Evolutionary conservation across 331 rosid species (phyloP).

Genomic region (Prunus yedoensis): DNA sequence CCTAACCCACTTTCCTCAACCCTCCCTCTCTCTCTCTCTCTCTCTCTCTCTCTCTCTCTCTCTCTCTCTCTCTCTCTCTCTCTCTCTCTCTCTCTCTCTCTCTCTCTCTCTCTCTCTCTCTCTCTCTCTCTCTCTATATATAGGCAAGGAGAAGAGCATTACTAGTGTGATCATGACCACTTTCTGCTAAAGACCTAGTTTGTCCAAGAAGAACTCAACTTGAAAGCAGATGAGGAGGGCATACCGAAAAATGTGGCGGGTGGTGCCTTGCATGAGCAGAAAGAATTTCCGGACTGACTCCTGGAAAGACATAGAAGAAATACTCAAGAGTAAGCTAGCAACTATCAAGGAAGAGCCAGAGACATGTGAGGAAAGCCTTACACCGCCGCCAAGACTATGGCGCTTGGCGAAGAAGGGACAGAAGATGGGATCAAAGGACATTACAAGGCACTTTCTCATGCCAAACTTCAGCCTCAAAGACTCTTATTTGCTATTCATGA

Average conservation of each 20-base stretch:
- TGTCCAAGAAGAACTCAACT: neutral
- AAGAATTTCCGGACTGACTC: conserved; percentile 47
- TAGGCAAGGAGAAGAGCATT: conserved; percentile 21
- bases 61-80: no score
- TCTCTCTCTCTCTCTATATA: conserved; percentile 13
- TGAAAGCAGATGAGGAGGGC: conserved; percentile 51
- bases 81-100: no score
- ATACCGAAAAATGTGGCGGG: conserved; percentile 47
- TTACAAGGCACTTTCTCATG: conserved; percentile 31
- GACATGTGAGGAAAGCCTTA: conserved; percentile 37
- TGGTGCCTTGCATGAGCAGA: conserved; percentile 61
- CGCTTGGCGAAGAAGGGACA: conserved; percentile 44
- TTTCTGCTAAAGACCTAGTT: neutral
- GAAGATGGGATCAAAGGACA: conserved; percentile 44
- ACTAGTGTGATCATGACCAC: neutral
- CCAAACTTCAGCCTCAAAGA: conserved; percentile 56
- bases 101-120: no score
- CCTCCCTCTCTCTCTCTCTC: no score
- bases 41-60: no score
- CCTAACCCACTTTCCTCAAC: conserved; percentile 33
- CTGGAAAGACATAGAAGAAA: conserved; percentile 57
- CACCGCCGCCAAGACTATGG: conserved; percentile 43
- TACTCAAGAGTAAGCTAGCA: conserved; percentile 68
- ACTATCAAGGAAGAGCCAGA: conserved; percentile 75
- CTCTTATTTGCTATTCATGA: conserved; percentile 46